Evolutionary conservation across 2,329 filamentous ascomycete genomes (phyloP).

Genomic region (Leptographium radiaticola): DNA sequence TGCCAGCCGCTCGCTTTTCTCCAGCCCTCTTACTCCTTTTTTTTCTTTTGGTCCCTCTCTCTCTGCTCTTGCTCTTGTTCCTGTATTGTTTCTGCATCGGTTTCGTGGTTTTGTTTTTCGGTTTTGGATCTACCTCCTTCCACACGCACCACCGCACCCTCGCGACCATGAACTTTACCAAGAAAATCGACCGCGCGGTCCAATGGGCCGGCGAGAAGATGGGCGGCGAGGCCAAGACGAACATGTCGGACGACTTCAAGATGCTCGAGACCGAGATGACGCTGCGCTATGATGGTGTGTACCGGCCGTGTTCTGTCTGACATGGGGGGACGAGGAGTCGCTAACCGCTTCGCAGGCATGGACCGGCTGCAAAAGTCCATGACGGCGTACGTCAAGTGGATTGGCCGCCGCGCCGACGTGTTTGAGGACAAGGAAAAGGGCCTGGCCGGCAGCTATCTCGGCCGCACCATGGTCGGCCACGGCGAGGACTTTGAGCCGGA

Average conservation of each 20-base stretch:
- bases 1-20: too few relatives aligned
- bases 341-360: slow-evolving; percentile 45
- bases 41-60: background rate
- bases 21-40: background rate
- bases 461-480: slow-evolving; percentile 74
- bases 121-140: too few relatives aligned
- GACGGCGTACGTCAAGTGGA: slow-evolving; percentile 74
- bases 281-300: slow-evolving; percentile 71
- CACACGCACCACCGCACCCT: background rate
- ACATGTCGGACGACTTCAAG: slow-evolving; percentile 82
- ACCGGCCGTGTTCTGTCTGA: too few relatives aligned
- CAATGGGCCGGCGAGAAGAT: slow-evolving; percentile 98
- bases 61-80: background rate
- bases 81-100: background rate
- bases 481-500: slow-evolving; percentile 86
- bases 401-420: slow-evolving; percentile 70
- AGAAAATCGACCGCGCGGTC: slow-evolving; percentile 90
- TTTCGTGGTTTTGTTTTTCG: too few relatives aligned
- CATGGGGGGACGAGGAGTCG: too few relatives aligned
- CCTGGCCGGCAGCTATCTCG: slow-evolving; percentile 65
- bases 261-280: slow-evolving; percentile 81
- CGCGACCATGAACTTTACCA: slow-evolving; percentile 44
- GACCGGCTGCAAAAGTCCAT: slow-evolving; percentile 80
- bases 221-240: slow-evolving; percentile 80
- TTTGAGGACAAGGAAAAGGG: slow-evolving; percentile 77